Evolutionary conservation across 345 rosid genomes (phyloP).

Genomic region (Chamaenerion angustifolium): DNA sequence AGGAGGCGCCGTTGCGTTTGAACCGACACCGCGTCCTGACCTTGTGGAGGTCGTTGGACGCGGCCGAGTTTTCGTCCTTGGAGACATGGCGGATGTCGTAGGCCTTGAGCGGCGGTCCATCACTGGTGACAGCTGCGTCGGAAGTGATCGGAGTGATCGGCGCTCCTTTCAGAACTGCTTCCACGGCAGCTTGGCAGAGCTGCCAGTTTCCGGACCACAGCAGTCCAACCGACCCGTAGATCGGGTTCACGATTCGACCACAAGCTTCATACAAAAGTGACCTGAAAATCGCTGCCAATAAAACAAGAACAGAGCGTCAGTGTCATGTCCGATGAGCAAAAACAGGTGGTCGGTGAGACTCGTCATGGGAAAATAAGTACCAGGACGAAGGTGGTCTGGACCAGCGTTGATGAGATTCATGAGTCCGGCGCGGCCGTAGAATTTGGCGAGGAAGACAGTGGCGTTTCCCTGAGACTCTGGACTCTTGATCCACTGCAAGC

Average conservation of each 20-base stretch:
- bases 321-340: too few species aligned
- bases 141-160: constrained; percentile 68
- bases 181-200: constrained; percentile 91
- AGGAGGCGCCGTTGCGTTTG: constrained; percentile 18
- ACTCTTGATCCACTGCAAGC: constrained; percentile 87
- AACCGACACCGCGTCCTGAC: constrained; percentile 39
- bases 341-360: too few species aligned
- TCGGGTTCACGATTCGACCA: constrained; percentile 91
- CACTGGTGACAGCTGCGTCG: constrained; percentile 51
- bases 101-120: constrained; percentile 62
- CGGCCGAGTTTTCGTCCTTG: constrained; percentile 52
- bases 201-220: constrained; percentile 93
- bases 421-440: constrained; percentile 93
- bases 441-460: constrained; percentile 92
- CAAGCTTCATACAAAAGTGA: constrained; percentile 96
- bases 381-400: constrained; percentile 91
- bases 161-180: constrained; percentile 74
- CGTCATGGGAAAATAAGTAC: constrained; percentile 12
- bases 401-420: constrained; percentile 97
- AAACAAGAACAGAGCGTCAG: background rate
- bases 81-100: constrained; percentile 86
- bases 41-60: constrained; percentile 17
- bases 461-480: constrained; percentile 92
- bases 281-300: constrained; percentile 66
- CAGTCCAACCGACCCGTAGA: constrained; percentile 88